Evolutionary conservation across 2,329 filamentous ascomycete genomes (phyloP).

Genomic region (Hirsutella thompsonii): DNA sequence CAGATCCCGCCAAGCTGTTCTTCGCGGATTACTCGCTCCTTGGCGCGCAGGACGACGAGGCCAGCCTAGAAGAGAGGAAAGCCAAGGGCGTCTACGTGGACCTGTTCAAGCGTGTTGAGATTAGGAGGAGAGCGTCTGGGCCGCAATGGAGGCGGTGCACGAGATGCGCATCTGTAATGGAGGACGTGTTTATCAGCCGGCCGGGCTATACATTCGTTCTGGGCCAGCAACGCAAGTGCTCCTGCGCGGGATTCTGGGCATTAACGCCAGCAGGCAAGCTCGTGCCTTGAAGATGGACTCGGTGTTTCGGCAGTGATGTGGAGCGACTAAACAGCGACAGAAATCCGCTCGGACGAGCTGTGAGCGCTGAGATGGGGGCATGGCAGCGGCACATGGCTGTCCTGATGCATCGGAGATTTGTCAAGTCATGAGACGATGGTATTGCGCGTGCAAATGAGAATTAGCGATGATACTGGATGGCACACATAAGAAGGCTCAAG

Average conservation of each 20-base stretch:
- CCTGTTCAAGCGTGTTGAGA: constrained; percentile 45
- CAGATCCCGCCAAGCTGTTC: constrained; percentile 56
- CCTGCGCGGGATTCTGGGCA: constrained; percentile 41
- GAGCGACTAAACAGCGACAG: too few relatives aligned
- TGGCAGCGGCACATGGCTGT: too few relatives aligned
- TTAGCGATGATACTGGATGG: too few relatives aligned
- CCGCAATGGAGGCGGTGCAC: constrained; percentile 28
- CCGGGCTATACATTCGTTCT: constrained; percentile 41
- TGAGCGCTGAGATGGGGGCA: too few relatives aligned
- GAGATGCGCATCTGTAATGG: constrained; percentile 53
- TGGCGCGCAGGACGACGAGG: constrained; percentile 46
- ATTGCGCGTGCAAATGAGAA: too few relatives aligned
- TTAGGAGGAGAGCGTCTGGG: constrained; percentile 17
- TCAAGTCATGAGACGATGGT: too few relatives aligned
- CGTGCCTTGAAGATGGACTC: constrained; percentile 3
- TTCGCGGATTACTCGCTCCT: constrained; percentile 61
- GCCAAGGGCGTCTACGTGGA: constrained; percentile 31
- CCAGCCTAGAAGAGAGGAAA: constrained; percentile 27
- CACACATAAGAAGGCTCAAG: too few relatives aligned
- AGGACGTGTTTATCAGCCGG: constrained; percentile 36
- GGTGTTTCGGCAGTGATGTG: neutral
- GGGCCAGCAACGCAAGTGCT: constrained; percentile 40
- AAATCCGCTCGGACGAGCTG: too few relatives aligned
- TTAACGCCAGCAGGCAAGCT: constrained; percentile 23
- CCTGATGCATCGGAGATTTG: too few relatives aligned